A percentile compares a stretch with the other conserved stretches of the same genome.
These are phyloP conservation scores for Aurifilum marmelostoma DNA, from an alignment of 2,329 filamentous ascomycete genomes.

Conservation along the genomic window DNA sequence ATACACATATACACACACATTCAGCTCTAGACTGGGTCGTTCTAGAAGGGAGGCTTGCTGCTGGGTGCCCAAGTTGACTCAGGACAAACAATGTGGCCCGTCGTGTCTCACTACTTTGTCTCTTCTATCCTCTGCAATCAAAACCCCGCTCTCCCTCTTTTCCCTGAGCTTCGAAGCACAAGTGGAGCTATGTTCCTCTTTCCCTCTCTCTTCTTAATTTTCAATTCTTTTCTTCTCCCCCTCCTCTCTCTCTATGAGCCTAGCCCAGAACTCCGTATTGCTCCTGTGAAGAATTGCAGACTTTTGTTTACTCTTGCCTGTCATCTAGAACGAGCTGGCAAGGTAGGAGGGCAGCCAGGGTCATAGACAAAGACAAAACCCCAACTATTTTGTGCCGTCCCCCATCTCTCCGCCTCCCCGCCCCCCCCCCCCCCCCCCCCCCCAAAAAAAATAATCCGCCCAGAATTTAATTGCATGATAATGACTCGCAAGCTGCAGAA, in stretches of 20 bases:
- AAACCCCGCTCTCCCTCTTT: background rate
- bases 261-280: conserved; percentile 8
- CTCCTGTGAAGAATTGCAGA: conserved; percentile 11
- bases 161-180: background rate
- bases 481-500: conserved; percentile 2
- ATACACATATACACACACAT: background rate
- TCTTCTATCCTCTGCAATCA: too few species aligned
- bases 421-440: too few species aligned
- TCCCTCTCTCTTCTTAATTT: background rate
- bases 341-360: background rate
- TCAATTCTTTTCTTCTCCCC: background rate
- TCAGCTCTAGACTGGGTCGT: background rate
- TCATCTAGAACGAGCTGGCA: background rate
- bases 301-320: background rate
- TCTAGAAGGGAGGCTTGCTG: background rate
- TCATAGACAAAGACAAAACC: background rate
- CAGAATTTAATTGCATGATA: conserved; percentile 2
- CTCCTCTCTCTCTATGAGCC: conserved; percentile 5
- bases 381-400: background rate
- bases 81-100: background rate
- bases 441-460: background rate
- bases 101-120: background rate
- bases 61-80: background rate
- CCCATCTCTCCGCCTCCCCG: too few species aligned
- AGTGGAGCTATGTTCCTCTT: background rate